These are phyloP conservation scores for Leucosporidium creatinivorum DNA, from an alignment of 768 basidiomycete genomes.

Conservation along the genomic window DNA sequence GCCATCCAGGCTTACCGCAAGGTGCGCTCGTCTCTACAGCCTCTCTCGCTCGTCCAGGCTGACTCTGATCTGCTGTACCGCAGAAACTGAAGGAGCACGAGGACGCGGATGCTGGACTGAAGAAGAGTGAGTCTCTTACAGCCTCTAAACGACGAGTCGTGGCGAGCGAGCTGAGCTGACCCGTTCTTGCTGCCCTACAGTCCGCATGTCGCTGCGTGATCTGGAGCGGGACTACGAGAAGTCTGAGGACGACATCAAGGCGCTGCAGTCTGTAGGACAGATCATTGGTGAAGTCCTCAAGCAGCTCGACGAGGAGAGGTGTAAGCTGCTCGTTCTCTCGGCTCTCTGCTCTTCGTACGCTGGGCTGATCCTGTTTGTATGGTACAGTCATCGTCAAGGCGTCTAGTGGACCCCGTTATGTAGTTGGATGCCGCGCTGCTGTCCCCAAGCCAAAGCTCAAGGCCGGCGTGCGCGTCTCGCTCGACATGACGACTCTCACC, in stretches of 20 bases:
- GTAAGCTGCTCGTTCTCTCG: conserved; percentile 51
- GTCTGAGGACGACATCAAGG: conserved; percentile 98
- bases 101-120: conserved; percentile 72
- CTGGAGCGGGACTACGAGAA: conserved; percentile 83
- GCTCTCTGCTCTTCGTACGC: neutral
- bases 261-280: conserved; percentile 95
- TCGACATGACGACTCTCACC: conserved; percentile 98
- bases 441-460: conserved; percentile 89
- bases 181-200: conserved; percentile 45
- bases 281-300: conserved; percentile 99
- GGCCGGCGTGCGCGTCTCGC: conserved; percentile 84
- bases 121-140: conserved; percentile 62
- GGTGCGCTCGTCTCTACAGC: too few species aligned
- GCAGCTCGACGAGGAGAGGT: conserved; percentile 94
- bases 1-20: too few species aligned
- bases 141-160: neutral
- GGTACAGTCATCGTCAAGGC: conserved; percentile 88
- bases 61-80: neutral
- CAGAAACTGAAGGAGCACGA: conserved; percentile 96
- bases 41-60: too few species aligned
- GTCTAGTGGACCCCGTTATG: conserved; percentile 94
- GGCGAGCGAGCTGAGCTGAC: neutral
- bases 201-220: conserved; percentile 82
- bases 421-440: conserved; percentile 90
- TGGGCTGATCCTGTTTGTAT: neutral